Evolutionary conservation across 192 early-diverging fungal genomes (phyloP), one percentile per base, ranked within the genome.

Genomic region (Podila epigama): DNA sequence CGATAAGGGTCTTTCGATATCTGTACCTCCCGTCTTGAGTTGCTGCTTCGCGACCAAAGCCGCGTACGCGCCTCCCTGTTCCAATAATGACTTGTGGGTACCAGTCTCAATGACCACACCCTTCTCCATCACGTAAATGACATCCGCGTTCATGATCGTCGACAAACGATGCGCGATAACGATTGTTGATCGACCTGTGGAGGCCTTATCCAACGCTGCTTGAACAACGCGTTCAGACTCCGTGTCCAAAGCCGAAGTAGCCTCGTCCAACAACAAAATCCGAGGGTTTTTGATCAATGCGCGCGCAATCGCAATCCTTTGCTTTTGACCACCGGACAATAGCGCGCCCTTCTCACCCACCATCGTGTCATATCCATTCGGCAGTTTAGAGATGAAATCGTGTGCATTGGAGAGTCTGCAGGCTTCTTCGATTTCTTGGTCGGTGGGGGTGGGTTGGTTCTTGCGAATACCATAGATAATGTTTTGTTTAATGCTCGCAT

Each of bases 291-390:
- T 89, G 58, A 95, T 87, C 63, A 96, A 81, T 5, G 93, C 93
- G 22, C 93, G 82, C 2, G 95, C 94, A 85, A 99, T 97, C 59
- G 95, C 94, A 66, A 97, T 94, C 53, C 85, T 61, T 53, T 88
- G 84, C 40, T 86, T 85, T 52, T 88, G 86, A 3, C 86, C 84
- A 16, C 68, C 70, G 51, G 81, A 83, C 20, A 87, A 52, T 25
- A 80, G 68, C 33, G 81, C 57, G 16, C 81, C 83, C 20, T 82
- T 80, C 70, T 95, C 94, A 70, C 97, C 97, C 34, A 97, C 92
- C 28, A 79, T 70, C 9, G 95, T 97, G 51, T 94, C 88, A 71
- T 94, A 95, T 18, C 88, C 88, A 28, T 93, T 75, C 6, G 95
- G 95, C 20, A 97, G 78, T 65, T 90, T 88, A 77, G 77, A 70